Evolutionary conservation across 2,329 filamentous ascomycete genomes (phyloP).

Genomic region (Chaetomium globosum): DNA sequence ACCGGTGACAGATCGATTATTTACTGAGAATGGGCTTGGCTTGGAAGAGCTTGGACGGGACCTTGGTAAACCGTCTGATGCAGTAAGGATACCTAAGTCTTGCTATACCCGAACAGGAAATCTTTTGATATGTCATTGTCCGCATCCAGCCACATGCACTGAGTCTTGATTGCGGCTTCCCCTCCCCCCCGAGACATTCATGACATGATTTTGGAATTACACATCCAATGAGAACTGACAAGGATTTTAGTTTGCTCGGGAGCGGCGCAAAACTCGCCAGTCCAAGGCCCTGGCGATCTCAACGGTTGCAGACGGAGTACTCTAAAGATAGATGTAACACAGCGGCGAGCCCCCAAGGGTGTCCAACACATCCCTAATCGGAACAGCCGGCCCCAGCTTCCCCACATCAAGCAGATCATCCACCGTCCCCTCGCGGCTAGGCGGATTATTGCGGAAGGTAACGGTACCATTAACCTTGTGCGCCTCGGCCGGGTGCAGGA

Average conservation of each 20-base stretch:
- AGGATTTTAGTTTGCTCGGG: too few species aligned
- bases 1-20: background rate
- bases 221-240: too few species aligned
- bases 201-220: too few species aligned
- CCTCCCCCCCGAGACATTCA: too few species aligned
- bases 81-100: too few species aligned
- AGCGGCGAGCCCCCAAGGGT: conserved; percentile 1
- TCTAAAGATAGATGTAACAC: conserved; percentile 1
- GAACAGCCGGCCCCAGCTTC: conserved; percentile 3
- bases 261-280: too few species aligned
- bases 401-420: conserved; percentile 6
- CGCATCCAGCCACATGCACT: background rate
- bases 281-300: too few species aligned
- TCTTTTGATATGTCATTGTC: background rate
- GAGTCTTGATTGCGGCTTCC: too few species aligned
- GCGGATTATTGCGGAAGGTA: conserved; percentile 1
- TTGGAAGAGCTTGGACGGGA: too few species aligned
- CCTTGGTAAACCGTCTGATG: too few species aligned
- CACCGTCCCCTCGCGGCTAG: background rate
- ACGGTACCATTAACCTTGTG: conserved; percentile 1
- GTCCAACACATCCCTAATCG: background rate
- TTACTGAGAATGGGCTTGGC: background rate
- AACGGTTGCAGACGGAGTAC: too few species aligned
- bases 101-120: background rate
- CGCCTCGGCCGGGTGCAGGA: conserved; percentile 18